phyloP scores from a whole-genome alignment of 139 green algal genomes.

The Picochlorum costavermella region DNA sequence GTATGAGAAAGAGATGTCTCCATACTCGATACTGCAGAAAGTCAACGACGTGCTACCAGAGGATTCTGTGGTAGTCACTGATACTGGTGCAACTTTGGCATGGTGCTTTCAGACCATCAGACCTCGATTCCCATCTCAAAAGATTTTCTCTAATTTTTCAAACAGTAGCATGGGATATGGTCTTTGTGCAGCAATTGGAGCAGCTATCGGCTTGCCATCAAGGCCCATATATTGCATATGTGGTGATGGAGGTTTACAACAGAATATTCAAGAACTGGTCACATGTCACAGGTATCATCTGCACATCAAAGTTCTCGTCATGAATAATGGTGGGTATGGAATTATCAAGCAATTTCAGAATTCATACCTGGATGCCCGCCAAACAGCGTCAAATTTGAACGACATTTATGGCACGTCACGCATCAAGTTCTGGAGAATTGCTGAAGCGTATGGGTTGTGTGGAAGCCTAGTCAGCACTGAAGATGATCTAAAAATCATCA shows the following conservation, averaged over 20 bases:
- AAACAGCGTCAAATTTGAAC: background rate
- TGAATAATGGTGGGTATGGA: constrained; percentile 5
- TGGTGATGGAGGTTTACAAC: background rate
- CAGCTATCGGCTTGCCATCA: background rate
- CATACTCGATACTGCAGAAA: background rate
- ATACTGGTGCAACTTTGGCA: background rate
- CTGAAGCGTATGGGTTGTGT: background rate
- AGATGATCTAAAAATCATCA: background rate
- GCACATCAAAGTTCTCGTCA: background rate
- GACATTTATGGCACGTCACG: background rate
- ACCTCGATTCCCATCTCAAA: background rate
- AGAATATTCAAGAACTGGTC: constrained; percentile 2
- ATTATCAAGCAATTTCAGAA: constrained; percentile 1
- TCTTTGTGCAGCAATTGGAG: background rate
- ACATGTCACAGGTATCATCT: constrained; percentile 2
- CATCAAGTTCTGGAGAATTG: background rate
- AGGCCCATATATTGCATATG: background rate
- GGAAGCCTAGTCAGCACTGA: background rate
- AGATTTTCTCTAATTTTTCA: background rate
- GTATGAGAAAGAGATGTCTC: background rate
- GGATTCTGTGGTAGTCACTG: background rate
- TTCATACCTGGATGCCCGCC: background rate
- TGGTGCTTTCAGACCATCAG: constrained; percentile 9
- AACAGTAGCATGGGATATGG: constrained; percentile 5
- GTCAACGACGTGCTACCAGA: constrained; percentile 1